Evolutionary conservation across 176 grass and related monocot species (phyloP).

Genomic region (Tillandsia leiboldiana): DNA sequence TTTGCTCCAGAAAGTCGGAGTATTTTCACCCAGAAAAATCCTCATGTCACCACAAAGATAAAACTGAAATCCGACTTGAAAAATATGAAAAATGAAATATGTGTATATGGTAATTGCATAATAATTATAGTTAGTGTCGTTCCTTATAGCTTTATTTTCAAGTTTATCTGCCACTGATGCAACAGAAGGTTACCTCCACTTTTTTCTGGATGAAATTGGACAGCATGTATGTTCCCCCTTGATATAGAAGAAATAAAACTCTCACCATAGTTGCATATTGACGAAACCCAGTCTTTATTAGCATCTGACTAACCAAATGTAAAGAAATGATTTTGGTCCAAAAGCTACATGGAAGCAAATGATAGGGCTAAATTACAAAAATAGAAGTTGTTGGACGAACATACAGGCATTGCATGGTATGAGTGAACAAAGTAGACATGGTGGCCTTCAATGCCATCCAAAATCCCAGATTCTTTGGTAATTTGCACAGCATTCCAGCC

Average conservation of each 20-base stretch:
- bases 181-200: slow-evolving; percentile 61
- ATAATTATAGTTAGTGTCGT: background rate
- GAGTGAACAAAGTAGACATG: slow-evolving; percentile 99
- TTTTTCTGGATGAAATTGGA: slow-evolving; percentile 98
- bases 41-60: slow-evolving; percentile 14
- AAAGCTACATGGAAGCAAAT: background rate
- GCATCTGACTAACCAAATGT: slow-evolving; percentile 66
- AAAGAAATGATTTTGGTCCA: slow-evolving; percentile 33
- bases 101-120: too few relatives aligned
- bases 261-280: slow-evolving; percentile 68
- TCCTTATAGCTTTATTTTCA: background rate
- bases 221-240: slow-evolving; percentile 76
- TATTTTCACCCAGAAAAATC: slow-evolving; percentile 22
- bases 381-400: slow-evolving; percentile 1
- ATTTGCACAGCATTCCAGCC: slow-evolving; percentile 84
- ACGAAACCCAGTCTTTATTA: slow-evolving; percentile 85
- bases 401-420: slow-evolving; percentile 65
- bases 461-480: slow-evolving; percentile 69
- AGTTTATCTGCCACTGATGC: background rate
- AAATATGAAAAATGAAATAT: background rate
- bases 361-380: slow-evolving; percentile 10
- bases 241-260: slow-evolving; percentile 90
- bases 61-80: background rate
- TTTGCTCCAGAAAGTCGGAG: slow-evolving; percentile 37
- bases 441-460: slow-evolving; percentile 59